Conservation (phyloP, 2,329 filamentous ascomycete species). For the Clonostachys sp. region DNA sequence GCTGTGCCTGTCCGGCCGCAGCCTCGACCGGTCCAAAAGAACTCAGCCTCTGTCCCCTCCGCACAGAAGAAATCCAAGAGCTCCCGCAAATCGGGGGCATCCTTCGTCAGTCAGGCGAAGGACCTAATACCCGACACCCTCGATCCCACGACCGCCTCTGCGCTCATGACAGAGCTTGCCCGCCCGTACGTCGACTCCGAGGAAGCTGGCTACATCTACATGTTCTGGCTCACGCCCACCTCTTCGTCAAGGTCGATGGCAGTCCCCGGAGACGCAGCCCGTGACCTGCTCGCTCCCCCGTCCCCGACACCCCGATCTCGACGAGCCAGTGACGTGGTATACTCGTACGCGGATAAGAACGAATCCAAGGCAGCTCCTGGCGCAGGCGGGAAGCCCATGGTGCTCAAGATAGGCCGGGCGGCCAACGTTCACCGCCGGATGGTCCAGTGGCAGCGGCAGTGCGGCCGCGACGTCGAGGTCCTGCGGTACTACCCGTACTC, state of each 20-base stretch:
- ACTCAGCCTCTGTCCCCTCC: slow-evolving; percentile 11
- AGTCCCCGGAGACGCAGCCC: slow-evolving; percentile 49
- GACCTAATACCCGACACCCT: slow-evolving; percentile 63
- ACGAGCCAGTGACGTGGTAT: slow-evolving; percentile 50
- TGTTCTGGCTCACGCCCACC: slow-evolving; percentile 86
- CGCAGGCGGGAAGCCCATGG: slow-evolving; percentile 51
- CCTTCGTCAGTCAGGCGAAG: slow-evolving; percentile 22
- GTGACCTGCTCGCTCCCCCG: slow-evolving; percentile 52
- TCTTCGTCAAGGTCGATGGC: not conserved
- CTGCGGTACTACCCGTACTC: slow-evolving; percentile 86
- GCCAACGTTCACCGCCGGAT: slow-evolving; percentile 86
- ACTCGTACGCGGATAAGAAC: slow-evolving; percentile 36
- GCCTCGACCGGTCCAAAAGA: slow-evolving; percentile 37
- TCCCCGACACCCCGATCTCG: slow-evolving; percentile 30
- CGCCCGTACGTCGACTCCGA: slow-evolving; percentile 63
- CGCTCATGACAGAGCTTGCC: slow-evolving; percentile 71
- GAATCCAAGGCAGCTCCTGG: not conserved
- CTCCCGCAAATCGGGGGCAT: slow-evolving; percentile 21
- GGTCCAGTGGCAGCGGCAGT: slow-evolving; percentile 92
- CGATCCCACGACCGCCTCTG: slow-evolving; percentile 63
- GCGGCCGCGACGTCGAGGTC: slow-evolving; percentile 81
- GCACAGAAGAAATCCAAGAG: slow-evolving; percentile 10
- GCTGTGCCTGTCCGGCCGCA: slow-evolving; percentile 27
- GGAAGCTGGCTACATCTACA: slow-evolving; percentile 93
- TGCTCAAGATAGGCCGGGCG: slow-evolving; percentile 63